Base-by-base conservation (phyloP, 805 yeast genomes). In the Candida sanyiensis region DNA sequence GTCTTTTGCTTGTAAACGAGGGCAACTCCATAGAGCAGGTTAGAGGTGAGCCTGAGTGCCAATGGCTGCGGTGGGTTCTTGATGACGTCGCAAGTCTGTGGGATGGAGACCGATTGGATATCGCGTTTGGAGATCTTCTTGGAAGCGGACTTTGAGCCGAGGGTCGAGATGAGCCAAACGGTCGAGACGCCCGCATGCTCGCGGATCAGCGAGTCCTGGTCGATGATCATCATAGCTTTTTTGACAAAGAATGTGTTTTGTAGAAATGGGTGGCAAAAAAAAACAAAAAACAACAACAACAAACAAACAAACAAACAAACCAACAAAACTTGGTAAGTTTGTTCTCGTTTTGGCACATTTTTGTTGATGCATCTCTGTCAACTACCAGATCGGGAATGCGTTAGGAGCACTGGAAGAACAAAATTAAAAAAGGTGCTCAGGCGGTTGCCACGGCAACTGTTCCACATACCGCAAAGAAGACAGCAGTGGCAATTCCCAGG, bases 1-100 rank as follows among this genome's bases (percentile, higher is more conserved):
- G 72, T 65, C 50, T 78, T 73, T 20, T 70, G 69, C 40, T 64
- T 71, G 50, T 69, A 70, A 28, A 69, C 54, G 26, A 73, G 41
- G 1, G 75, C 58, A 5, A 72, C 58, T 1, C 79, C 79, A 43
- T 70, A 63, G 25, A 73, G 50, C 7, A 73, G 47, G 33, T 54
- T 67, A 0, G 76, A 69, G 0, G 63, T 54, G 11, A 65, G 45
- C 22, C 73, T 46, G 2, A 61, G 41, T 1, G 57, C 52, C 32
- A 52, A 32, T 11, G 54, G 39, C 18, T 12, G 19, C 13, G 46
- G 43, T 13, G 58, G 52, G 7, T 46, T 36, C 24, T 49, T 44
- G 30, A 59, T 55, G 6, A 51, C 52, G 4, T 49, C 46, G 43
- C 76, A 70, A 0, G 69, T 56, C n/a, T 56, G 46, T 1, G 77